phyloP scores from a whole-genome alignment of 2,329 filamentous ascomycete genomes.

The Fusarium sarcochroum region DNA sequence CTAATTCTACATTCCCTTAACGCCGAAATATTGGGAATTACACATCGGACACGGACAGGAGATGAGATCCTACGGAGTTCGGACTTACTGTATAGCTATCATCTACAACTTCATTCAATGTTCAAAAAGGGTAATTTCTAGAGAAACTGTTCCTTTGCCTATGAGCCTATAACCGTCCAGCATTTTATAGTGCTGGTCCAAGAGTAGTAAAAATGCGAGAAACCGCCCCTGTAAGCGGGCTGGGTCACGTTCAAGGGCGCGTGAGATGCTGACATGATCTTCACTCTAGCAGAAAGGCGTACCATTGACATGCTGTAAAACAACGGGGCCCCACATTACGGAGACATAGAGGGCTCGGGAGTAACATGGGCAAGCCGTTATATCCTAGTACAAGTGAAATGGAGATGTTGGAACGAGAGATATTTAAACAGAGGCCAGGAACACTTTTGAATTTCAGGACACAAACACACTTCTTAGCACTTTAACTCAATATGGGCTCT shows the following conservation, averaged over 20 bases:
- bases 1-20: too few relatives aligned
- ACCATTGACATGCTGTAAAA: conserved; percentile 12
- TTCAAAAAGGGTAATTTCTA: too few relatives aligned
- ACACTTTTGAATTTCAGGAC: not conserved
- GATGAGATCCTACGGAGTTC: too few relatives aligned
- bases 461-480: not conserved
- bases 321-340: not conserved
- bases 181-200: too few relatives aligned
- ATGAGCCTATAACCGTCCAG: not conserved
- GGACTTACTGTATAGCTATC: too few relatives aligned
- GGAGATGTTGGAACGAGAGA: not conserved
- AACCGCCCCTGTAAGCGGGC: too few relatives aligned
- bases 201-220: too few relatives aligned
- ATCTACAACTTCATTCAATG: too few relatives aligned
- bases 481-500: not conserved
- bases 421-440: not conserved
- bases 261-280: conserved; percentile 13
- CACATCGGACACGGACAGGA: too few relatives aligned
- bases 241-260: not conserved
- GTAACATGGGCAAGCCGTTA: not conserved
- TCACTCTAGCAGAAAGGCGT: conserved; percentile 13
- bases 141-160: too few relatives aligned
- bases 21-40: too few relatives aligned
- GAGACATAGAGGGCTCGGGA: conserved; percentile 3
- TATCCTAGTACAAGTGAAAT: not conserved